phyloP scores from a whole-genome alignment of 495 filamentous ascomycete species.

The Talaromyces stipitatus region DNA sequence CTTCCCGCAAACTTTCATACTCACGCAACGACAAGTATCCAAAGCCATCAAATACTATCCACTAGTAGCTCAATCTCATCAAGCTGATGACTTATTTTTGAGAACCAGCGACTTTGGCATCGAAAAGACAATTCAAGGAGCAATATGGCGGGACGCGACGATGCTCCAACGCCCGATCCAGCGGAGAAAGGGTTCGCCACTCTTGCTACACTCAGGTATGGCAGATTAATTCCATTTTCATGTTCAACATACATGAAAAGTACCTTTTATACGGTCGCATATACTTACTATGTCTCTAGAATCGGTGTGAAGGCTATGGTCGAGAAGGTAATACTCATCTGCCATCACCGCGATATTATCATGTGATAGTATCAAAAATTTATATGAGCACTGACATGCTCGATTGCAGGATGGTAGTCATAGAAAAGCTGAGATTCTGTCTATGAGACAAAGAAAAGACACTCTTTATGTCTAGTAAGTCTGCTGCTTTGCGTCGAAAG shows the following conservation, averaged over 20 bases:
- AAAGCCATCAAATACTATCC: slow-evolving; percentile 5
- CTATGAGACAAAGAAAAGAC: slow-evolving; percentile 76
- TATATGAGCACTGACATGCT: background rate
- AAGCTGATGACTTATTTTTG: background rate
- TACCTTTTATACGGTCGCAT: slow-evolving; percentile 37
- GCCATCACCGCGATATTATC: slow-evolving; percentile 11
- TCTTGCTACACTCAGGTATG: slow-evolving; percentile 65
- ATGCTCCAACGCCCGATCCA: slow-evolving; percentile 48
- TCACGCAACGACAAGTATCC: slow-evolving; percentile 6
- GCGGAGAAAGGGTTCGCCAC: slow-evolving; percentile 75
- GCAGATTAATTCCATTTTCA: slow-evolving; percentile 9
- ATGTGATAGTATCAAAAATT: slow-evolving; percentile 25
- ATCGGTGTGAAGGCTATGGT: slow-evolving; percentile 68
- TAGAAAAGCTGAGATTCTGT: slow-evolving; percentile 88
- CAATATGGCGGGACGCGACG: slow-evolving; percentile 43
- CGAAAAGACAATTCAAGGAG: background rate
- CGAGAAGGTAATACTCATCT: slow-evolving; percentile 48
- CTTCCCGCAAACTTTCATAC: background rate
- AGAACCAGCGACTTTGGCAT: background rate
- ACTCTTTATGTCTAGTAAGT: slow-evolving; percentile 72
- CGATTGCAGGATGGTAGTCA: slow-evolving; percentile 65
- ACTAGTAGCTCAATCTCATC: background rate
- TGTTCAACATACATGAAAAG: slow-evolving; percentile 3
- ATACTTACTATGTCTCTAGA: slow-evolving; percentile 40
- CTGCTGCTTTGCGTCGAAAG: background rate